Percentiles rank a stretch among this genome's conserved stretches.
phyloP scores from a whole-genome alignment of 768 basidiomycete genomes.

The Suillus weaverae region DNA sequence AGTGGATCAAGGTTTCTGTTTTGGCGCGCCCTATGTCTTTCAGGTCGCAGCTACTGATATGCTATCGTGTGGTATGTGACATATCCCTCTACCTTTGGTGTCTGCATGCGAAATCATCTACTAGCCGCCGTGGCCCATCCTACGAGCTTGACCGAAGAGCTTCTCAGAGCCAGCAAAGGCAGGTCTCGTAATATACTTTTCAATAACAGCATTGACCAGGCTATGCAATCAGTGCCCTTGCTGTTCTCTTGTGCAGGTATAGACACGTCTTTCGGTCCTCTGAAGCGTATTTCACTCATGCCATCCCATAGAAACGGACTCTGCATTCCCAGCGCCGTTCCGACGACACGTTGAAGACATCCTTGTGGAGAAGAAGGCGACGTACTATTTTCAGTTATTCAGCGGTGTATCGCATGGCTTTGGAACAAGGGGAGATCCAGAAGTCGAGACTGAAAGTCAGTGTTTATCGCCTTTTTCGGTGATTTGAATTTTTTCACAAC shows the following conservation, averaged over 20 bases:
- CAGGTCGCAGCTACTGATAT: slow-evolving; percentile 46
- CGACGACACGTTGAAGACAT: slow-evolving; percentile 60
- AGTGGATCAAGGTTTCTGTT: slow-evolving; percentile 50
- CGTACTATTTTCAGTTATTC: slow-evolving; percentile 60
- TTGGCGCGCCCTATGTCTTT: slow-evolving; percentile 54
- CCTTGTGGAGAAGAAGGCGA: slow-evolving; percentile 47
- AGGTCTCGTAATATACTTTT: slow-evolving; percentile 14
- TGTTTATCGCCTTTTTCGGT: slow-evolving; percentile 13
- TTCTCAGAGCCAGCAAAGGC: slow-evolving; percentile 51
- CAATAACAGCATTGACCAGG: neutral
- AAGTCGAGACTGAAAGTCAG: slow-evolving; percentile 20
- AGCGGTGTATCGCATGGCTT: slow-evolving; percentile 44
- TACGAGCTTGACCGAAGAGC: slow-evolving; percentile 44
- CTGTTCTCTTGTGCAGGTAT: slow-evolving; percentile 56
- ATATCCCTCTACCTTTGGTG: neutral
- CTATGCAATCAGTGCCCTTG: slow-evolving; percentile 44
- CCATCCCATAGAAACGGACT: slow-evolving; percentile 46
- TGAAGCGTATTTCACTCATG: neutral
- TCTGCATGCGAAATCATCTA: neutral
- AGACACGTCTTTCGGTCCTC: neutral
- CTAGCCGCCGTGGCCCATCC: slow-evolving; percentile 61
- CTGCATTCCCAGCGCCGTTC: slow-evolving; percentile 50
- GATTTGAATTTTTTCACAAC: neutral
- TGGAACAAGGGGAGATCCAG: slow-evolving; percentile 30
- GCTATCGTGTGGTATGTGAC: slow-evolving; percentile 45